Percentiles rank a stretch among this genome's conserved stretches.
Conservation (phyloP, 257 asterid species). For the Solanum piurae region DNA sequence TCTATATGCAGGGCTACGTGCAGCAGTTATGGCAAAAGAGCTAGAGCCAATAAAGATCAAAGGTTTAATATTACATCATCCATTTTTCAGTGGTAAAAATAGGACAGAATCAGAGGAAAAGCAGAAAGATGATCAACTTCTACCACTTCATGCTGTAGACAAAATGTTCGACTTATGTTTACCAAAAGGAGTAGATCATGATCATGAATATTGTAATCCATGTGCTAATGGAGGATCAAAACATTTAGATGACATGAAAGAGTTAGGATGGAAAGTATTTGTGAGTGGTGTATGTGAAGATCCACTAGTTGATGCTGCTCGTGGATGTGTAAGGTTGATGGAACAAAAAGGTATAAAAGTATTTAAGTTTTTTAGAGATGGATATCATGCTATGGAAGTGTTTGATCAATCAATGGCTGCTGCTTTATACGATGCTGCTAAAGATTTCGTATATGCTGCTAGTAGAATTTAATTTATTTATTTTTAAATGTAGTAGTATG, state of each 20-base stretch:
- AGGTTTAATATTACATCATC: conserved; percentile 25
- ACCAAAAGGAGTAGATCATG: conserved; percentile 16
- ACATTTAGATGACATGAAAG: conserved; percentile 3
- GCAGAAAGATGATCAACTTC: conserved; percentile 1
- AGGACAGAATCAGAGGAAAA: conserved; percentile 16
- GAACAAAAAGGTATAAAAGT: conserved; percentile 20
- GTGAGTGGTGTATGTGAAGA: conserved; percentile 16
- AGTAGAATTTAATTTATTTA: neutral
- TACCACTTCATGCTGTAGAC: conserved; percentile 5
- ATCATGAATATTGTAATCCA: conserved; percentile 18
- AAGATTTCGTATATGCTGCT: conserved; percentile 7
- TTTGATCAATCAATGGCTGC: conserved; percentile 21
- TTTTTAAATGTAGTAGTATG: too few relatives aligned
- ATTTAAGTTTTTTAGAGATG: conserved; percentile 14
- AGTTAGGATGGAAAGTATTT: neutral
- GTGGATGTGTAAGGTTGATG: conserved; percentile 18
- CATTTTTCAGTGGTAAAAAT: conserved; percentile 12
- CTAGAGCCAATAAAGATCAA: neutral
- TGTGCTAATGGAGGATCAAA: conserved; percentile 15
- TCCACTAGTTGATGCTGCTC: conserved; percentile 19
- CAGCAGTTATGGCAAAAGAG: neutral
- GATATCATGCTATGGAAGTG: conserved; percentile 37
- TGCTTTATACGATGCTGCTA: conserved; percentile 12
- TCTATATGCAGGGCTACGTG: neutral
- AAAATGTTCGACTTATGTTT: conserved; percentile 12